Evolutionary conservation across 2,329 filamentous ascomycete genomes (phyloP), one percentile per base, ranked within the genome.

Genomic region (Talaromyces sp.): DNA sequence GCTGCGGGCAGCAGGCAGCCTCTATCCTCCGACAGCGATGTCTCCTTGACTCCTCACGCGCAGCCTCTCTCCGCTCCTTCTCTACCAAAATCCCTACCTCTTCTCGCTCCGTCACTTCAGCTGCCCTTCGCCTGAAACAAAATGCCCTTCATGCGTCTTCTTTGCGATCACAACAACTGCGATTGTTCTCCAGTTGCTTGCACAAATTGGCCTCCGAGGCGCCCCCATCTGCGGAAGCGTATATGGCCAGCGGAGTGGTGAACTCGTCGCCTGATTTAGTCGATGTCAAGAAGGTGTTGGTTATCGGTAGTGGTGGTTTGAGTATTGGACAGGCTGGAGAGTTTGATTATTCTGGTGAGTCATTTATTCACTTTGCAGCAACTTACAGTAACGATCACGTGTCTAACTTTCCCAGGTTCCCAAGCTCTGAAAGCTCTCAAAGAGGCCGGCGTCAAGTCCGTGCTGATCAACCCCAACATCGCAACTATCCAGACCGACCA

Each of bases 401-500:
- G 13, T 50, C 27, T 54, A 10, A 54, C 10, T 54, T 14, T n/a
- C 8, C 33, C 22, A 97, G 93, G 95, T 69, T 93, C 94, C 6
- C 95, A 98, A 84, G 95, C 95, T 63, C 85, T 99, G 68, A 98
- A 98, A 82, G 95, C 95, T 45, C 85, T 99, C 68, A 98, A 97
- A 81, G 94, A 98, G 82, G 94, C 93, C 69, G 92, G 92, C 67
- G 91, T 98, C 67, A 82, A 89, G 71, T 97, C 94, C 10, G 91
- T 98, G 63, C 88, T 98, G 69, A 93, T 98, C 79, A 98, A 98
- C 82, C 94, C 94, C 73, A 98, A 98, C 79, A 98, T 98, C 78
- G 94, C 94, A 67, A 98, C 95, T 66, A 98, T 98, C 75, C 94
- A 98, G 82, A 98, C 94, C 72, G 93, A 96, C 79, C 94, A 98